Percentiles rank a stretch among this genome's conserved stretches.
Evolutionary conservation across 2,329 filamentous ascomycete genomes (phyloP).

Genomic region (Grosmannia clavigera): DNA sequence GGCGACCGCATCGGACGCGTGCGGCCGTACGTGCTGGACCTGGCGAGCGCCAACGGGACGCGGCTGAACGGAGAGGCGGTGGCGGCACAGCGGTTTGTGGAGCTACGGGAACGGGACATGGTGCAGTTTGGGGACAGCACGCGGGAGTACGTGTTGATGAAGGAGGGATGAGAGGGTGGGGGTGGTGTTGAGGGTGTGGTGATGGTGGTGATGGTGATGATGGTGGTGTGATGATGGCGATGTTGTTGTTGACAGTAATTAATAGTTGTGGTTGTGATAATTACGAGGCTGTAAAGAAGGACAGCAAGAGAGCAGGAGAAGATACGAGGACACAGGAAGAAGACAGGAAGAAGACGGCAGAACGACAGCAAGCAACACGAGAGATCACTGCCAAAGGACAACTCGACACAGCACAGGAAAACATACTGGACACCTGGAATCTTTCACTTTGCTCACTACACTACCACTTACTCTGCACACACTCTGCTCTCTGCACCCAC

Average conservation of each 20-base stretch:
- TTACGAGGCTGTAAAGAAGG: neutral
- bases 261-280: neutral
- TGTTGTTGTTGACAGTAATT: too few species aligned
- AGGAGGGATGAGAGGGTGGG: slow-evolving; percentile 30
- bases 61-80: slow-evolving; percentile 63
- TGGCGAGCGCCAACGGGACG: slow-evolving; percentile 90
- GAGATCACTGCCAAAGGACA: too few species aligned
- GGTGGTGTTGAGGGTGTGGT: neutral
- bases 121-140: slow-evolving; percentile 78
- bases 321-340: too few species aligned
- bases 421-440: too few species aligned
- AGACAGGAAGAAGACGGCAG: too few species aligned
- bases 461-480: too few species aligned
- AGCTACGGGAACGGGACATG: slow-evolving; percentile 80
- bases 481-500: too few species aligned
- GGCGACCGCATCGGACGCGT: slow-evolving; percentile 71
- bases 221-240: too few species aligned
- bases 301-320: too few species aligned
- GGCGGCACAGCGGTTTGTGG: slow-evolving; percentile 67
- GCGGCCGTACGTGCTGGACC: slow-evolving; percentile 80
- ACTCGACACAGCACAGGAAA: too few species aligned
- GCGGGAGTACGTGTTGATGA: slow-evolving; percentile 92
- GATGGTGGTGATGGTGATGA: neutral
- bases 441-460: too few species aligned
- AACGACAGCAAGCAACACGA: too few species aligned